Evolutionary conservation across 768 basidiomycete species (phyloP).

Genomic region (Pulveroboletus sp.): DNA sequence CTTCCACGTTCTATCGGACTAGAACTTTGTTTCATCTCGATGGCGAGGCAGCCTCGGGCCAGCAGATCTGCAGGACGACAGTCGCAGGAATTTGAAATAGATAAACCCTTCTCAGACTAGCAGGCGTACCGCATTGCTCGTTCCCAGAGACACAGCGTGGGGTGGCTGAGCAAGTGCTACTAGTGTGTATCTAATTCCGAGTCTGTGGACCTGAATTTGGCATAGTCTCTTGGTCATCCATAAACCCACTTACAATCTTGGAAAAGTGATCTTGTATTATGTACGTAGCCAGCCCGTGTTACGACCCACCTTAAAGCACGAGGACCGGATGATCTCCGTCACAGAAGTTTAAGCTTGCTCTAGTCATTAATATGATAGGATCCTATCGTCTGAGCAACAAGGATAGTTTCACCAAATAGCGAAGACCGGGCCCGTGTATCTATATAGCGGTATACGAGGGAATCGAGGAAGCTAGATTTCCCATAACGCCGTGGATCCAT

Average conservation of each 20-base stretch:
- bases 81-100: constrained; percentile 29
- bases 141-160: background rate
- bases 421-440: constrained; percentile 8
- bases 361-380: constrained; percentile 14
- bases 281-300: constrained; percentile 11
- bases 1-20: constrained; percentile 3
- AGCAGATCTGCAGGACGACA: constrained; percentile 17
- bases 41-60: background rate
- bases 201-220: background rate
- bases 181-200: background rate
- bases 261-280: constrained; percentile 11
- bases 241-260: background rate
- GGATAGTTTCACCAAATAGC: constrained; percentile 4
- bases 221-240: background rate
- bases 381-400: constrained; percentile 6
- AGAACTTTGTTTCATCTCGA: constrained; percentile 12
- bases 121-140: background rate
- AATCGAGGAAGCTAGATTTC: constrained; percentile 4
- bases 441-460: constrained; percentile 19
- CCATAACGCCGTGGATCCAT: constrained; percentile 5
- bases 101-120: constrained; percentile 20
- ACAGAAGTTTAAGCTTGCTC: constrained; percentile 8
- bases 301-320: constrained; percentile 32
- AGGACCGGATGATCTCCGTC: constrained; percentile 26
- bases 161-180: background rate